Percentiles rank a stretch among this genome's conserved stretches.
Conservation (phyloP, 2,329 filamentous ascomycete genomes). For the Colletotrichum phormii region DNA sequence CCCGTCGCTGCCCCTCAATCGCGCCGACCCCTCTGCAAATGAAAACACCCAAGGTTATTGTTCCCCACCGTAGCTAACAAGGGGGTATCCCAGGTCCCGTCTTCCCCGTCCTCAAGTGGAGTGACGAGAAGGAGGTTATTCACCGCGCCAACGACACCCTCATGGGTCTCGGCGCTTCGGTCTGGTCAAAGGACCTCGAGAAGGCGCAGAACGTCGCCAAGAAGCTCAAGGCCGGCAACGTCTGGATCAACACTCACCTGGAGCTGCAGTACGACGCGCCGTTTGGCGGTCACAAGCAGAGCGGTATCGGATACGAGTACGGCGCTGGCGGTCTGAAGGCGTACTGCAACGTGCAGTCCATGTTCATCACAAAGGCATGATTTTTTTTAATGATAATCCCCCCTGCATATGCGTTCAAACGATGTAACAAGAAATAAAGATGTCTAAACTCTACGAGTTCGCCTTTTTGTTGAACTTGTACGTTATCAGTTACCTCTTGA, state of each 20-base stretch:
- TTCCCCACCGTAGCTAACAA: not conserved
- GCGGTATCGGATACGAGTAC: slow-evolving; percentile 56
- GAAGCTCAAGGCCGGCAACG: slow-evolving; percentile 67
- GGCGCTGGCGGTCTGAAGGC: slow-evolving; percentile 51
- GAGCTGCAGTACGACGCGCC: slow-evolving; percentile 53
- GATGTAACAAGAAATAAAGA: slow-evolving; percentile 14
- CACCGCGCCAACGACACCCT: slow-evolving; percentile 64
- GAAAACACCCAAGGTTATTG: not conserved
- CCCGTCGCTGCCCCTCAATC: not conserved
- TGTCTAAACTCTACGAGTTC: not conserved
- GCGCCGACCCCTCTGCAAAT: not conserved
- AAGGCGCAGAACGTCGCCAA: slow-evolving; percentile 63
- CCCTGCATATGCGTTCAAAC: not conserved
- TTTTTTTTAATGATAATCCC: not conserved
- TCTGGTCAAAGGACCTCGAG: slow-evolving; percentile 67
- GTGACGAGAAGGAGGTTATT: slow-evolving; percentile 69
- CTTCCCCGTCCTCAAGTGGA: slow-evolving; percentile 71
- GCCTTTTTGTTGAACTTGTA: not conserved
- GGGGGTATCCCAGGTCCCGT: slow-evolving; percentile 62
- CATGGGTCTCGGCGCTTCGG: slow-evolving; percentile 66
- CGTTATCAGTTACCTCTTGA: slow-evolving; percentile 3
- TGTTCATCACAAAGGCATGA: slow-evolving; percentile 30
- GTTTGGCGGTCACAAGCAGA: slow-evolving; percentile 58
- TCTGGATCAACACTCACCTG: slow-evolving; percentile 71
- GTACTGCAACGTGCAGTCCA: slow-evolving; percentile 44